Evolutionary conservation across 805 yeast genomes (phyloP).

Genomic region (Starmera caribaea): DNA sequence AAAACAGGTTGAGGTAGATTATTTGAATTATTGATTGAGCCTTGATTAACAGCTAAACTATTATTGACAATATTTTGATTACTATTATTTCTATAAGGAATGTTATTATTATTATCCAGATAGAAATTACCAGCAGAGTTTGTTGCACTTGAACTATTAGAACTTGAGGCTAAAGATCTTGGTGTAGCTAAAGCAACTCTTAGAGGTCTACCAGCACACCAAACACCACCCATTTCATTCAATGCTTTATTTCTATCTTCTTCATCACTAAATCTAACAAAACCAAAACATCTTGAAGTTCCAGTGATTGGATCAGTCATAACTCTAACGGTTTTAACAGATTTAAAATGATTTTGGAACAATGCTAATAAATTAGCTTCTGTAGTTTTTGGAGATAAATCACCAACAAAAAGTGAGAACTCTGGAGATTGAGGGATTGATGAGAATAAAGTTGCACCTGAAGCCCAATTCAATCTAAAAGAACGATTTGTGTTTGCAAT

Average conservation of each 20-base stretch:
- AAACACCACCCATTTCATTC: slow-evolving; percentile 66
- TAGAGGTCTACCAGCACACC: slow-evolving; percentile 71
- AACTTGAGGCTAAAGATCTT: slow-evolving; percentile 28
- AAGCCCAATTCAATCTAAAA: slow-evolving; percentile 76
- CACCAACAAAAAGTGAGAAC: slow-evolving; percentile 75
- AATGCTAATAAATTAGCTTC: slow-evolving; percentile 70
- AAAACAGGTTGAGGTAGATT: background rate
- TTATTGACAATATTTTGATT: background rate
- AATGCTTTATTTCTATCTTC: slow-evolving; percentile 60
- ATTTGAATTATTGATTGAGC: background rate
- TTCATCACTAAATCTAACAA: slow-evolving; percentile 66
- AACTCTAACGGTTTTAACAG: slow-evolving; percentile 72
- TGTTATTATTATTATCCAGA: background rate
- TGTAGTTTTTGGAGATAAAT: slow-evolving; percentile 66
- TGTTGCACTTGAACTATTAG: slow-evolving; percentile 1
- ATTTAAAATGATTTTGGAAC: slow-evolving; percentile 55
- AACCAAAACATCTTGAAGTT: slow-evolving; percentile 70
- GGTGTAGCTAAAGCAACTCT: slow-evolving; percentile 78
- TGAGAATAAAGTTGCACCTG: slow-evolving; percentile 67
- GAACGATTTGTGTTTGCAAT: slow-evolving; percentile 56
- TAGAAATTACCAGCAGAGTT: background rate
- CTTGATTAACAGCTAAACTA: background rate
- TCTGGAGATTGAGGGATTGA: slow-evolving; percentile 70
- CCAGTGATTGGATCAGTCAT: slow-evolving; percentile 83
- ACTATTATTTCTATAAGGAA: background rate